A percentile compares a stretch with the other conserved stretches of the same genome.
Evolutionary conservation across 1,284 basidiomycete genomes (phyloP).

Genomic region (Pseudozyma thailandica): DNA sequence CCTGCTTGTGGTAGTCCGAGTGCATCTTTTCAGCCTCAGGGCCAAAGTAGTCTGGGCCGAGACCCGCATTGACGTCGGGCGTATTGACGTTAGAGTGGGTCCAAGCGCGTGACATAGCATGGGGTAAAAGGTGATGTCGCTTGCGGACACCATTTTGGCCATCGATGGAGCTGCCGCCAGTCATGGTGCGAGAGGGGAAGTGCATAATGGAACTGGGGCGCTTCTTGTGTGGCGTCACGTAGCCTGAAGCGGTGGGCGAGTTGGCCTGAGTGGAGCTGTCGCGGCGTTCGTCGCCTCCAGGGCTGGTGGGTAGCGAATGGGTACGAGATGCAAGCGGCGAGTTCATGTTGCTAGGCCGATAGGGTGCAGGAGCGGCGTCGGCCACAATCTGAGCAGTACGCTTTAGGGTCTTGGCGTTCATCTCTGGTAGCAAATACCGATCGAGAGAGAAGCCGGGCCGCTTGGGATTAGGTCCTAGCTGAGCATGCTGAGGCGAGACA

Average conservation of each 20-base stretch:
- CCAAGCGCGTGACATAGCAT: conserved; percentile 41
- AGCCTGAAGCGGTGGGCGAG: conserved; percentile 31
- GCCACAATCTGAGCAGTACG: conserved; percentile 65
- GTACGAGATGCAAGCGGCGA: conserved; percentile 41
- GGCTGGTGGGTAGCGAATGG: conserved; percentile 46
- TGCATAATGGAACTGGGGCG: conserved; percentile 45
- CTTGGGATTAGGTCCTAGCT: conserved; percentile 76
- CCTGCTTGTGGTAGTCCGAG: conserved; percentile 42
- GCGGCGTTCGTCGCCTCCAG: conserved; percentile 27
- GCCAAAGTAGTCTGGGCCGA: conserved; percentile 60
- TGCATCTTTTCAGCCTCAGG: conserved; percentile 44
- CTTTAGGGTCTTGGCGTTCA: conserved; percentile 66
- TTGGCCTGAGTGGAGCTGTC: conserved; percentile 46
- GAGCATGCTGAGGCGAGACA: conserved; percentile 63
- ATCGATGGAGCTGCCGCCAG: conserved; percentile 37
- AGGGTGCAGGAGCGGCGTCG: conserved; percentile 57
- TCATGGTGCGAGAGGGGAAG: conserved; percentile 41
- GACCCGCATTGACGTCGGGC: conserved; percentile 42
- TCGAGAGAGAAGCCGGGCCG: conserved; percentile 77
- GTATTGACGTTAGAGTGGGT: conserved; percentile 55
- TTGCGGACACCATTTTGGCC: conserved; percentile 14
- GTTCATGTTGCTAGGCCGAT: conserved; percentile 33
- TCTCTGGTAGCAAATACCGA: conserved; percentile 71
- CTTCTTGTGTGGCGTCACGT: conserved; percentile 47
- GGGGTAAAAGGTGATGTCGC: conserved; percentile 23